Evolutionary conservation across 1,139 yeast species (phyloP).

Genomic region (Blastobotrys capitulatus): DNA sequence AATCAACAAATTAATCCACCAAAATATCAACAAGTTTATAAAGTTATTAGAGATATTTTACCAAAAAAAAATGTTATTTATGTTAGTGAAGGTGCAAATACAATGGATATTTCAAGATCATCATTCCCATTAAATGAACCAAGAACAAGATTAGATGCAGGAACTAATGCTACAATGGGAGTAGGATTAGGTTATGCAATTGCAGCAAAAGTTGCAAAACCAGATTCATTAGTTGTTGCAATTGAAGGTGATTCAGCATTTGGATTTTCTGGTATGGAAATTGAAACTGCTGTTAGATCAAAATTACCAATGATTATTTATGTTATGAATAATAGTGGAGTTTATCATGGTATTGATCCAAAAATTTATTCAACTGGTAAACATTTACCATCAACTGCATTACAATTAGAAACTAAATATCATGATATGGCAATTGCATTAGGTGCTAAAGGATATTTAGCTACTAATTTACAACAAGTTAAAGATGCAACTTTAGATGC

Average conservation of each 20-base stretch:
- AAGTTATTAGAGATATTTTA: conserved; percentile 40
- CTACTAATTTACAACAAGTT: conserved; percentile 39
- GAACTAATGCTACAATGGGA: conserved; percentile 72
- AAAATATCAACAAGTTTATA: conserved; percentile 51
- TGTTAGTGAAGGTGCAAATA: conserved; percentile 63
- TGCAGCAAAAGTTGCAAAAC: conserved; percentile 48
- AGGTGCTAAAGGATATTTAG: conserved; percentile 52
- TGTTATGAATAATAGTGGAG: conserved; percentile 64
- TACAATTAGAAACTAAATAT: conserved; percentile 49
- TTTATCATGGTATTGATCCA: conserved; percentile 53
- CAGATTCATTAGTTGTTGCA: conserved; percentile 45
- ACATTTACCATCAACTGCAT: conserved; percentile 51
- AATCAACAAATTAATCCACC: conserved; percentile 29
- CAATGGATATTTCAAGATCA: conserved; percentile 61
- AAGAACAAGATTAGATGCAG: conserved; percentile 55
- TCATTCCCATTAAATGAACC: conserved; percentile 52
- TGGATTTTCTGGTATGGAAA: conserved; percentile 61
- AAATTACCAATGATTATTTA: conserved; percentile 49
- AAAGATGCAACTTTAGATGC: conserved; percentile 38
- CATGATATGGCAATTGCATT: conserved; percentile 48
- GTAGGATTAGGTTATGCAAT: conserved; percentile 61
- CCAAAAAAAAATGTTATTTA: conserved; percentile 34
- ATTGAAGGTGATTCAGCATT: conserved; percentile 70
- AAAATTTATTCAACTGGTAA: conserved; percentile 25
- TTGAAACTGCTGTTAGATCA: conserved; percentile 56